A percentile compares a stretch with the other conserved stretches of the same genome.
Evolutionary conservation across 768 basidiomycete genomes (phyloP).

Genomic region (Brasilioporus rufonigricans): DNA sequence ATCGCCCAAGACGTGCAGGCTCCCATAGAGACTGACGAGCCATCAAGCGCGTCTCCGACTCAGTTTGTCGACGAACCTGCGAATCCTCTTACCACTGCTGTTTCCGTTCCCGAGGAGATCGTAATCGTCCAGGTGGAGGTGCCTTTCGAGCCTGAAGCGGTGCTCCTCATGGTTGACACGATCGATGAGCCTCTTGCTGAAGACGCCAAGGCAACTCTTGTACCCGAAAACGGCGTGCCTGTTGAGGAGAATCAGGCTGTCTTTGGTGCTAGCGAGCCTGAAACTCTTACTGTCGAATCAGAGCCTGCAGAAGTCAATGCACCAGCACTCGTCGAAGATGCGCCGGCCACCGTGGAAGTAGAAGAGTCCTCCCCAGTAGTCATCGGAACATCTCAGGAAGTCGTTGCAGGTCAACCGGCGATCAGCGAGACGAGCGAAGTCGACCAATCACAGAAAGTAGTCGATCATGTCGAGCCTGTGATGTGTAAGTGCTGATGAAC

Average conservation of each 20-base stretch:
- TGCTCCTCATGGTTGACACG: neutral
- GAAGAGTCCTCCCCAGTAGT: neutral
- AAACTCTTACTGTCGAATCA: neutral
- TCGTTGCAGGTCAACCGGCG: neutral
- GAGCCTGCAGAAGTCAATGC: neutral
- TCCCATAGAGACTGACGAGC: slow-evolving; percentile 1
- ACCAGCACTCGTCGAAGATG: neutral
- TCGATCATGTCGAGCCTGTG: neutral
- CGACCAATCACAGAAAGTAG: neutral
- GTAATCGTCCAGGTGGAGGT: neutral
- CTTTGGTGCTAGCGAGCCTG: neutral
- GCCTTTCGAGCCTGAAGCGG: neutral
- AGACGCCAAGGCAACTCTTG: neutral
- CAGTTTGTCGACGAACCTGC: slow-evolving; percentile 8
- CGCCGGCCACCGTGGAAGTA: neutral
- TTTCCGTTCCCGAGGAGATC: slow-evolving; percentile 1
- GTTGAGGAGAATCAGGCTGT: neutral
- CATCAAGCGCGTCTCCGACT: slow-evolving; percentile 5
- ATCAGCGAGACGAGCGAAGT: neutral
- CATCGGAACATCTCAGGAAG: neutral
- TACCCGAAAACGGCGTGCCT: neutral
- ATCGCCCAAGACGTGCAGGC: neutral
- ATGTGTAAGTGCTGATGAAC: slow-evolving; percentile 11
- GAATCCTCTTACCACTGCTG: neutral
- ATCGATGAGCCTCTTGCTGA: neutral